These are phyloP conservation scores for Coemansia sp. DNA, from an alignment of 192 early-diverging fungal genomes.

Conservation along the genomic window DNA sequence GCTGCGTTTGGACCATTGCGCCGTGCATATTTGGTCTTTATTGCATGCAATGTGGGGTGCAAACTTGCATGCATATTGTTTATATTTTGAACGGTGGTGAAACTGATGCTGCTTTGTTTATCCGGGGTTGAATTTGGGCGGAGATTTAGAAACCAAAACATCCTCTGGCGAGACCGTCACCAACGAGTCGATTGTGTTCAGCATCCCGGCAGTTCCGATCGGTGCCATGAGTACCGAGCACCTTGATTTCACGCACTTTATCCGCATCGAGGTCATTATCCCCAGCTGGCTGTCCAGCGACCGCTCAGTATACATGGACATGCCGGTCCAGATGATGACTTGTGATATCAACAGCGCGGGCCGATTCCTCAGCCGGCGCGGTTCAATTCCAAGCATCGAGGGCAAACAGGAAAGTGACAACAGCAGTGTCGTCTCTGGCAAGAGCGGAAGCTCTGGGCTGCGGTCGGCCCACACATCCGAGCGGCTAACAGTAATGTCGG, in stretches of 20 bases:
- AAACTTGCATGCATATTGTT: neutral
- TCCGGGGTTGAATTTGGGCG: neutral
- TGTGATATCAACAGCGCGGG: slow-evolving; percentile 19
- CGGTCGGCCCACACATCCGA: slow-evolving; percentile 19
- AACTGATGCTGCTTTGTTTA: neutral
- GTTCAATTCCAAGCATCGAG: slow-evolving; percentile 22
- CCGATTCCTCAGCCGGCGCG: slow-evolving; percentile 24
- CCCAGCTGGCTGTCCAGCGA: slow-evolving; percentile 49
- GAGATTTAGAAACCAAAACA: slow-evolving; percentile 29
- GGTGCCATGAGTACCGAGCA: slow-evolving; percentile 38
- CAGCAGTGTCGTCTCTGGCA: slow-evolving; percentile 30
- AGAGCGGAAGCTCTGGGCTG: slow-evolving; percentile 16
- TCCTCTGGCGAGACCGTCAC: slow-evolving; percentile 18
- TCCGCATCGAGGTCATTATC: slow-evolving; percentile 44
- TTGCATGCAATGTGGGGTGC: neutral
- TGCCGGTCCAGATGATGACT: slow-evolving; percentile 50
- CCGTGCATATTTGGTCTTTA: neutral
- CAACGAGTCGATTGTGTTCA: slow-evolving; percentile 24
- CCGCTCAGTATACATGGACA: slow-evolving; percentile 36
- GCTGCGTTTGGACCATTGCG: neutral
- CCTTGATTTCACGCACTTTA: slow-evolving; percentile 41
- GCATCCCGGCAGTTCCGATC: slow-evolving; percentile 26
- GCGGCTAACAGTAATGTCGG: slow-evolving; percentile 8
- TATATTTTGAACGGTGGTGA: neutral
- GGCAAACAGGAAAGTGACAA: slow-evolving; percentile 19